Evolutionary conservation across 2,329 filamentous ascomycete species (phyloP), one percentile per base, ranked within the genome.

Genomic region (Fusarium denticulatum): DNA sequence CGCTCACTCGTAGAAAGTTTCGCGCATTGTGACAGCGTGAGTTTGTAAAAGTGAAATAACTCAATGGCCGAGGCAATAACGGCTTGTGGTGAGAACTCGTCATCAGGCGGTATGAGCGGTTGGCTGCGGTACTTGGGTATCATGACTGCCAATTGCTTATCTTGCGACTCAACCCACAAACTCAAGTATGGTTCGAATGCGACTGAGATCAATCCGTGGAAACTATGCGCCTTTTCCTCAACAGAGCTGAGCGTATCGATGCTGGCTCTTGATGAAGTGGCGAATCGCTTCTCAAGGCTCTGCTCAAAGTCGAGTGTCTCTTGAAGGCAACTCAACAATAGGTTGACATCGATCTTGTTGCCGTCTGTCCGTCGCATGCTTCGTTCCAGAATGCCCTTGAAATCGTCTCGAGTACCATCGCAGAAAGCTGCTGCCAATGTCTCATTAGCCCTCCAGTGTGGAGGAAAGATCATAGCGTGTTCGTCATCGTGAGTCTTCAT

Each of bases 291-390:
- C 82, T 99, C 96, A 18, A 99, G 86, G 66, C 89, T 92, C 80
- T 98, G 95, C 83, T 99, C 96, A 80, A 99, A 99, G 80, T 99
- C 94, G 76, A 99, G 89, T 1, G 96, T 99, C 81, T 98, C 95
- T 79, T 98, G 96, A 73, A 98, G 84, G 81, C 96, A 98, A 40
- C 92, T 94, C 28, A 98, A 87, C 39, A 98, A 84, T 55, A 98
- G 84, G 78, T 97, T 96, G 73, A 98, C 96, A 80, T 98, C 95
- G 47, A 98, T 88, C 67, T 92, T 93, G 81, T 90, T 92, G 5
- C 94, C 94, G 67, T 94, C 93, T 3, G 88, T 85, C 72, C 91
- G 90, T 65, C 95, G 90, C 88, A 96, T 96, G 72, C 94, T 96
- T 75, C 92, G 91, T 79, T 97, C 94, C 67, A 99, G 83, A 52